Evolutionary conservation across 192 early-diverging fungal species (phyloP).

Genomic region (Chytriomyces sp.): DNA sequence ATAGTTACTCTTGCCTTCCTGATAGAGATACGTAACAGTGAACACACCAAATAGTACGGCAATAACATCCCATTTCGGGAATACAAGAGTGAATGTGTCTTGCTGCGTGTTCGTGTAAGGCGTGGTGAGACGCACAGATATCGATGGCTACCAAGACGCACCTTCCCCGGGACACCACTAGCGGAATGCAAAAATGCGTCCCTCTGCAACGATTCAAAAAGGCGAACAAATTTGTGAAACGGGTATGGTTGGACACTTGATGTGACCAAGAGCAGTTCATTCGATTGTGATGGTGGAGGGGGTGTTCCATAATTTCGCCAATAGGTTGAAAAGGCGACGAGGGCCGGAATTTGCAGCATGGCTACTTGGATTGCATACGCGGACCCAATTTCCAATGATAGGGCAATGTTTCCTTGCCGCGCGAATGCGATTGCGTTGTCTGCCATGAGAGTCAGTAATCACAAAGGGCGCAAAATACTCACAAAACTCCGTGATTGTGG

Average conservation of each 20-base stretch:
- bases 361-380: slow-evolving; percentile 95
- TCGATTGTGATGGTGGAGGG: background rate
- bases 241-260: background rate
- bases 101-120: background rate
- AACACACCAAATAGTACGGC: slow-evolving; percentile 61
- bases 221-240: background rate
- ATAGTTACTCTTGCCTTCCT: slow-evolving; percentile 95
- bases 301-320: slow-evolving; percentile 34
- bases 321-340: slow-evolving; percentile 76
- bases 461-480: too few species aligned
- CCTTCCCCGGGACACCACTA: too few species aligned
- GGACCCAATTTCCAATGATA: slow-evolving; percentile 91
- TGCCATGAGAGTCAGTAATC: slow-evolving; percentile 1
- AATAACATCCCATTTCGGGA: slow-evolving; percentile 72
- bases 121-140: background rate
- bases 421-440: slow-evolving; percentile 92
- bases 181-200: too few species aligned
- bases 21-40: slow-evolving; percentile 87
- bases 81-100: slow-evolving; percentile 65
- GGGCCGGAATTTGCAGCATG: slow-evolving; percentile 90
- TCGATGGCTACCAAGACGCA: too few species aligned
- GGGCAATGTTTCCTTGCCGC: slow-evolving; percentile 73
- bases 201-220: background rate
- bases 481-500: slow-evolving; percentile 94
- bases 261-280: background rate